These are phyloP conservation scores for Apiospora sp. DNA, from an alignment of 2,329 filamentous ascomycete genomes.

Conservation along the genomic window DNA sequence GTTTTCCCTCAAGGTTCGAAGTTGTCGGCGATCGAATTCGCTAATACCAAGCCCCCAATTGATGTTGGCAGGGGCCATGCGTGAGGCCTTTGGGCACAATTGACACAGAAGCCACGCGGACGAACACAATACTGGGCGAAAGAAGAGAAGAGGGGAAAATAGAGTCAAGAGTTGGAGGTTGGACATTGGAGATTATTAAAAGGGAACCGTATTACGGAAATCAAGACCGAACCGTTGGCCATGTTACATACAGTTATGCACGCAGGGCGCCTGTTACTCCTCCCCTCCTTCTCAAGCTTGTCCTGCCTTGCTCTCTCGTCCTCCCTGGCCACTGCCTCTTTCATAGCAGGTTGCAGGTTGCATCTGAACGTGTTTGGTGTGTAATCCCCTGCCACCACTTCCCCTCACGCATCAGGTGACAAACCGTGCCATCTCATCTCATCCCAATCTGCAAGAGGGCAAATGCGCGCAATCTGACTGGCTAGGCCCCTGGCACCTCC, in stretches of 20 bases:
- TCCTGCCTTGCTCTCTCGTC: not conserved
- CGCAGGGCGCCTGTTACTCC: conserved; percentile 10
- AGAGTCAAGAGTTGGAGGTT: conserved; percentile 16
- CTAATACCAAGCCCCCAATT: not conserved
- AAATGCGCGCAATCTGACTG: not conserved
- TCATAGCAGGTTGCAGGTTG: not conserved
- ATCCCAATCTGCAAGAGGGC: conserved; percentile 2
- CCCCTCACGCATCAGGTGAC: conserved; percentile 16
- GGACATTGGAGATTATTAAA: conserved; percentile 12
- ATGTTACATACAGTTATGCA: conserved; percentile 19
- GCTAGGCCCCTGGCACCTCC: not conserved
- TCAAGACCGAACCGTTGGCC: not conserved
- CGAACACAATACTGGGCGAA: not conserved
- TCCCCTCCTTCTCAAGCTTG: not conserved
- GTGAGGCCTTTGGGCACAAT: not conserved
- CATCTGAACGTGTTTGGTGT: not conserved
- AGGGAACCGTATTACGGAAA: not conserved
- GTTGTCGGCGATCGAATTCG: not conserved
- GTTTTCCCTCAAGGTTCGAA: not conserved
- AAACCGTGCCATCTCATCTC: conserved; percentile 14
- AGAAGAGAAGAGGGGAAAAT: not conserved
- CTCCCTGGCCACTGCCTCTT: not conserved
- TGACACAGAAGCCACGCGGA: not conserved
- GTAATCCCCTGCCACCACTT: not conserved
- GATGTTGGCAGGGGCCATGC: not conserved